Percentiles rank a stretch among this genome's conserved stretches.
phyloP scores from a whole-genome alignment of 257 asterid species.

The Ocimum tenuiflorum region DNA sequence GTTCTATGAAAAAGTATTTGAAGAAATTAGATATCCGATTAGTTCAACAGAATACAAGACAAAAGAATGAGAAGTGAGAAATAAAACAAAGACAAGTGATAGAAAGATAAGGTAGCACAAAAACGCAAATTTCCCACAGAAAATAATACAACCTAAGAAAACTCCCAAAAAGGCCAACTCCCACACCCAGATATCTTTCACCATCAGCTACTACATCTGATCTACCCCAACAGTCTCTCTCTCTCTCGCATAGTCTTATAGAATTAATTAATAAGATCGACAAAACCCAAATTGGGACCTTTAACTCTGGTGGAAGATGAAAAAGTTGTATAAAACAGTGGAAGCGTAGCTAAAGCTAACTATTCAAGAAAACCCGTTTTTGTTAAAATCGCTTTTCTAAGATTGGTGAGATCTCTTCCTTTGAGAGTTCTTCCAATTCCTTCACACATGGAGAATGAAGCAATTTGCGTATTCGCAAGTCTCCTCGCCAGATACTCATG shows the following conservation, averaged over 20 bases:
- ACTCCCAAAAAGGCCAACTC: constrained; percentile 10
- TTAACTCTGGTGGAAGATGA: background rate
- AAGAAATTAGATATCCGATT: no score
- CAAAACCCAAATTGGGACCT: background rate
- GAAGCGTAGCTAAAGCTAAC: background rate
- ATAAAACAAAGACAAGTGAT: no score
- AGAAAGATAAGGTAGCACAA: no score
- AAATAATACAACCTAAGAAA: constrained; percentile 2
- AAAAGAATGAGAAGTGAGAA: no score
- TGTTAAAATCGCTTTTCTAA: constrained; percentile 51
- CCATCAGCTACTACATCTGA: no score
- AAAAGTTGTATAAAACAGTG: background rate
- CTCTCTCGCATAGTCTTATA: background rate
- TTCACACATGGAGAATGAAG: constrained; percentile 63
- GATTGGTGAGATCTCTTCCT: constrained; percentile 57
- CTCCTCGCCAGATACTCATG: constrained; percentile 51
- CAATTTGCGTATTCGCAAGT: constrained; percentile 31
- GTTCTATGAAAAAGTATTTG: no score
- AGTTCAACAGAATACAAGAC: no score
- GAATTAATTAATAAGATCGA: background rate
- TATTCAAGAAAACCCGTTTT: constrained; percentile 66
- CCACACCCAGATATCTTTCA: constrained; percentile 11
- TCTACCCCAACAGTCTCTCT: background rate
- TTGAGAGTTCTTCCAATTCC: constrained; percentile 68
- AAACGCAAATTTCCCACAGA: background rate